A percentile compares a stretch with the other conserved stretches of the same genome.
Evolutionary conservation across 2,329 filamentous ascomycete species (phyloP).

Genomic region (Botrytis aclada): DNA sequence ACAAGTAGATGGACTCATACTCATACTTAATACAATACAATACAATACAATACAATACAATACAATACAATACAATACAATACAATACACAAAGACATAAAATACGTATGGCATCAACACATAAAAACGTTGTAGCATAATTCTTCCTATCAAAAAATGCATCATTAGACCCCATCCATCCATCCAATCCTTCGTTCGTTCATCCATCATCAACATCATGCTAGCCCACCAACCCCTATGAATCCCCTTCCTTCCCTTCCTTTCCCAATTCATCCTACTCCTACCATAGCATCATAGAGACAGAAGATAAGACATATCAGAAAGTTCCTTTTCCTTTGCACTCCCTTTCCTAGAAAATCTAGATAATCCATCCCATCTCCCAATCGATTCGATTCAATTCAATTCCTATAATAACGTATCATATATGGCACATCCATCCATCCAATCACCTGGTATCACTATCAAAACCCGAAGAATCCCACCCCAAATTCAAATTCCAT

Average conservation of each 20-base stretch:
- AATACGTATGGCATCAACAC: background rate
- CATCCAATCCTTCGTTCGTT: too few relatives aligned
- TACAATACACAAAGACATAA: background rate
- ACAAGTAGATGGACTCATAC: background rate
- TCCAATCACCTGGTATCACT: slow-evolving; percentile 14
- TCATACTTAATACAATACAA: background rate
- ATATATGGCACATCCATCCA: slow-evolving; percentile 14
- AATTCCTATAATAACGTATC: slow-evolving; percentile 2
- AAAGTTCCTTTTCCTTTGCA: background rate
- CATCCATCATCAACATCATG: background rate
- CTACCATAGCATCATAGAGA: background rate
- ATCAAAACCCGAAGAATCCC: slow-evolving; percentile 1
- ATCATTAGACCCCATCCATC: slow-evolving; percentile 6
- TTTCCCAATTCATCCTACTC: background rate
- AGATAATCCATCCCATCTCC: background rate
- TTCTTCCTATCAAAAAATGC: slow-evolving; percentile 9
- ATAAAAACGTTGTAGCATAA: slow-evolving; percentile 6
- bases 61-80: background rate
- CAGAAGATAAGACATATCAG: background rate
- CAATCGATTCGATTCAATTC: background rate
- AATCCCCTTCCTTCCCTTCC: background rate
- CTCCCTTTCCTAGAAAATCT: slow-evolving; percentile 2
- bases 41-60: background rate
- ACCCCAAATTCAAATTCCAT: background rate
- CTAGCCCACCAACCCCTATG: background rate